Base-by-base conservation (phyloP, 176 grass and related monocot genomes). In the Bonia amplexicaulis region DNA sequence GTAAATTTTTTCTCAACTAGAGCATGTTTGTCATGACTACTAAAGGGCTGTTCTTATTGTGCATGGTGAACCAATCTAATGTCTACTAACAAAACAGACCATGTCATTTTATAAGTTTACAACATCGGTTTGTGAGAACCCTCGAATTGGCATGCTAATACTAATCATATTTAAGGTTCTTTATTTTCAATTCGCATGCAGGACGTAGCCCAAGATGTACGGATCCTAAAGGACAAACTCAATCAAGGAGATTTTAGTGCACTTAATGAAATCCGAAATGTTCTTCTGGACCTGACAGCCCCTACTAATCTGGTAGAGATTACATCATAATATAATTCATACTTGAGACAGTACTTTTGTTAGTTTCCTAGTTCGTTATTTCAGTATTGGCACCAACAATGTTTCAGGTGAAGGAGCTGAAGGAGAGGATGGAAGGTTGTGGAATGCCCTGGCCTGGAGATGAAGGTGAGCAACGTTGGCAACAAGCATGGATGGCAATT, bases 381-480 rank as follows among this genome's bases (percentile, higher is more conserved):
- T 40, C 7, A 40, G 6, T 40, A 40, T 40, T 40, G 39, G 39
- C 39, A 40, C 7, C 39, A 40, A 40, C 39, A 40, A 40, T 90
- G 46, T 73, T 69, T 86, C 88, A 99, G 96, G 86, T 99, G 51
- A 84, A 89, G 62, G 93, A 99, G 84, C 89, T 99, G 64, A 90
- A 99, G 74, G 86, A 91, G 70, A 94, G 89, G 89, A 92, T 99
- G 96, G 55, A 79, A 80, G 86, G 89, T n/a, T 91, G 90, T 85
- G 91, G 86, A 85, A 96, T 99, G 90, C 96, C 96, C 59, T 99
- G 96, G 93, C 96, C 96, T 88, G 93, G 96, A 52, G 86, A 99
- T 93, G 96, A 99, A 91, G 90, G 96, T 26, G 78, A 91, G 20
- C 72, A 88, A 63, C 88, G 96, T 33, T 94, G 96, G 96, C 90